Evolutionary conservation across 805 yeast genomes (phyloP).

Genomic region (Starmerella powellii): DNA sequence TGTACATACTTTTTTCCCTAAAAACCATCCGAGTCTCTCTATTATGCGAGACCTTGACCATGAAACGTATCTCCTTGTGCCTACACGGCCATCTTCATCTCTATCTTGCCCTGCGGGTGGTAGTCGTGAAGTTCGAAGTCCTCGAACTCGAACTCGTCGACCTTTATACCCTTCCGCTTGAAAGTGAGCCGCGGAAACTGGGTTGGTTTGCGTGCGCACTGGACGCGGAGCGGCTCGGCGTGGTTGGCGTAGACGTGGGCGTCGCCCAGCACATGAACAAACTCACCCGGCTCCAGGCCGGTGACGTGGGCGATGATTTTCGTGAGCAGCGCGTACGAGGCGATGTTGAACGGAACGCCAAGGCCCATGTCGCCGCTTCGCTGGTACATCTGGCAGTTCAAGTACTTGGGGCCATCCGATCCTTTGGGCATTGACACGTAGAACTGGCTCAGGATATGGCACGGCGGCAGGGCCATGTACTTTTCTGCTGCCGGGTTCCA

Average conservation of each 20-base stretch:
- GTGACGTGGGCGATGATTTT: slow-evolving; percentile 94
- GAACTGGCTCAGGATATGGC: slow-evolving; percentile 93
- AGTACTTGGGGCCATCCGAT: slow-evolving; percentile 43
- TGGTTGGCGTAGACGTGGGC: slow-evolving; percentile 92
- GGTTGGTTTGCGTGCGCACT: slow-evolving; percentile 61
- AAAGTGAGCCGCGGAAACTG: slow-evolving; percentile 69
- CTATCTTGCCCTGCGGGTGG: slow-evolving; percentile 69
- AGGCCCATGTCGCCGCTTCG: slow-evolving; percentile 99
- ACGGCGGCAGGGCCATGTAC: slow-evolving; percentile 95
- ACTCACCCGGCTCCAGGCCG: slow-evolving; percentile 90
- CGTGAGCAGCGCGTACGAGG: slow-evolving; percentile 85
- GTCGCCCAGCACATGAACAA: slow-evolving; percentile 92
- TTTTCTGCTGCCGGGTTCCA: slow-evolving; percentile 97
- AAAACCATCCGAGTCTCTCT: too few relatives aligned
- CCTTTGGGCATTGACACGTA: slow-evolving; percentile 66
- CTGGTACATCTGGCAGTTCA: slow-evolving; percentile 85
- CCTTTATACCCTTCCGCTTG: slow-evolving; percentile 50
- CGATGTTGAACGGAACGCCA: slow-evolving; percentile 98
- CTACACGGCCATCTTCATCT: slow-evolving; percentile 95
- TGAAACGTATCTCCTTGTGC: too few relatives aligned
- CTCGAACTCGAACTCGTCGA: slow-evolving; percentile 80
- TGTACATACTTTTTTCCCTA: too few relatives aligned
- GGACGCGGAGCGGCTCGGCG: slow-evolving; percentile 77
- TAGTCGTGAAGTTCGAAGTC: slow-evolving; percentile 76
- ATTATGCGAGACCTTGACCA: too few relatives aligned